Evolutionary conservation across 176 grass and related monocot genomes (phyloP).

Genomic region (Triticum urartu): DNA sequence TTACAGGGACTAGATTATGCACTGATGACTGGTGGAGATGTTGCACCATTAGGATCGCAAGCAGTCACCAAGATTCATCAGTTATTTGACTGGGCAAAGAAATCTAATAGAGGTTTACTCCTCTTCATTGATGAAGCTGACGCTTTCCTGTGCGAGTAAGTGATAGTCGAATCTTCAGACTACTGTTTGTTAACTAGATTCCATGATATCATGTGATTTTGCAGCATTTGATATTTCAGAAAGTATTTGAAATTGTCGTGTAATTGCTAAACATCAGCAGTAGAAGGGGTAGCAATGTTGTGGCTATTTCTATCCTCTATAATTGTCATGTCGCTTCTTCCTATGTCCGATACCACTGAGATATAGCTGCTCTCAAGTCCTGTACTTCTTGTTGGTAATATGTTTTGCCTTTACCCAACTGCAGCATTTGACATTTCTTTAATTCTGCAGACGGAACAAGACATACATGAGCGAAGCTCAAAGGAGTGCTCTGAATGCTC

Average conservation of each 20-base stretch:
- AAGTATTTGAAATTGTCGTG: neutral
- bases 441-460: slow-evolving; percentile 76
- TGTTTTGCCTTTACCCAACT: slow-evolving; percentile 11
- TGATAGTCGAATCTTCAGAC: slow-evolving; percentile 29
- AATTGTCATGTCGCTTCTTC: neutral
- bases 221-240: slow-evolving; percentile 22
- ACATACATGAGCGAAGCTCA: slow-evolving; percentile 99
- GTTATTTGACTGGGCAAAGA: slow-evolving; percentile 98
- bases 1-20: slow-evolving; percentile 93
- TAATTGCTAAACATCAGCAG: slow-evolving; percentile 11
- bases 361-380: neutral
- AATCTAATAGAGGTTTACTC: slow-evolving; percentile 89
- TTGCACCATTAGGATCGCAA: slow-evolving; percentile 89
- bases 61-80: slow-evolving; percentile 99
- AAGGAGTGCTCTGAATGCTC: slow-evolving; percentile 96
- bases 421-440: slow-evolving; percentile 19
- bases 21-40: slow-evolving; percentile 99
- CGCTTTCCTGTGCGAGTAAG: slow-evolving; percentile 99
- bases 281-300: neutral
- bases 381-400: neutral
- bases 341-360: neutral
- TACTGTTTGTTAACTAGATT: slow-evolving; percentile 14
- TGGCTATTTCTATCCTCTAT: neutral
- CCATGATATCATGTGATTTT: slow-evolving; percentile 7
- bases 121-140: slow-evolving; percentile 98